Evolutionary conservation across 495 filamentous ascomycete species (phyloP).

Genomic region (Staphylotrichum longicolle): DNA sequence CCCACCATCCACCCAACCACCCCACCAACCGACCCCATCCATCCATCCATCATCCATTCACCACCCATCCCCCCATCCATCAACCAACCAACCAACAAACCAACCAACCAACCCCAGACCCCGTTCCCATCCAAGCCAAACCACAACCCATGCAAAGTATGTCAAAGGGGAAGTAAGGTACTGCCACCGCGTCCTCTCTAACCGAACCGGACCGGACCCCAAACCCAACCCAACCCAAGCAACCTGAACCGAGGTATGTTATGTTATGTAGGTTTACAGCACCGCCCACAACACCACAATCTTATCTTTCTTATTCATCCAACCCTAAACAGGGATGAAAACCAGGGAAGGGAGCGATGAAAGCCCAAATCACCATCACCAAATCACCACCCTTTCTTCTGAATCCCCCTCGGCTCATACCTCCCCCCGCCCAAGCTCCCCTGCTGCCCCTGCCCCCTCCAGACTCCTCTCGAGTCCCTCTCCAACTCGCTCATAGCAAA

Average conservation of each 20-base stretch:
- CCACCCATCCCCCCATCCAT: too few species aligned
- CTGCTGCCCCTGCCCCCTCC: constrained; percentile 51
- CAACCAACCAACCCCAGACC: too few species aligned
- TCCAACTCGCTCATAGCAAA: constrained; percentile 89
- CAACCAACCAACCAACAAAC: too few species aligned
- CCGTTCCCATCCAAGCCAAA: too few species aligned
- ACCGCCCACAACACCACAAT: too few species aligned
- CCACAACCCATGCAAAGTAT: too few species aligned
- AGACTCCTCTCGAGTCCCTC: constrained; percentile 66
- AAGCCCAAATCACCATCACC: constrained; percentile 13
- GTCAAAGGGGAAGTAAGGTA: too few species aligned
- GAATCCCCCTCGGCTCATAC: constrained; percentile 22
- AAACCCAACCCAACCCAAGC: background rate
- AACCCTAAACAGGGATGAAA: too few species aligned
- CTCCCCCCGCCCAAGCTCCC: background rate
- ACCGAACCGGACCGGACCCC: background rate
- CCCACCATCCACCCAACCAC: constrained; percentile 2
- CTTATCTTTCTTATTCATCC: too few species aligned
- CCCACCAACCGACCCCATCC: background rate
- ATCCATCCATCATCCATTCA: too few species aligned
- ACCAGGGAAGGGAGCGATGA: too few species aligned
- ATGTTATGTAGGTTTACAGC: too few species aligned
- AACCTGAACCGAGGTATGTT: background rate
- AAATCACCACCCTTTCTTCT: constrained; percentile 24
- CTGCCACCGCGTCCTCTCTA: background rate